A percentile compares a stretch with the other conserved stretches of the same genome.
These are phyloP conservation scores for Anethum foeniculum DNA, from an alignment of 140 eudicot species.

Conservation along the genomic window DNA sequence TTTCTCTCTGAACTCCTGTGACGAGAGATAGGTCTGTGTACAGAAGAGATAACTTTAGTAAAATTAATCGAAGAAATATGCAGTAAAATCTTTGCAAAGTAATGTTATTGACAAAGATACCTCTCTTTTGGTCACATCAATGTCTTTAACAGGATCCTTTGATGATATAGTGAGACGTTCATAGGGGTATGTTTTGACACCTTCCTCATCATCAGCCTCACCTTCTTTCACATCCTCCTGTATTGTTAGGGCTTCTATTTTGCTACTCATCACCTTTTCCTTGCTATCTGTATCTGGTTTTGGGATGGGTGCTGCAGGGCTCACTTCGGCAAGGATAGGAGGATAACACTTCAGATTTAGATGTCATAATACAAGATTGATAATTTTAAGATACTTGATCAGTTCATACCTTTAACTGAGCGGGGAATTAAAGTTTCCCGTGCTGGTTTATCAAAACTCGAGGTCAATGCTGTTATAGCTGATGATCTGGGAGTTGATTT, in stretches of 20 bases:
- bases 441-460: conserved; percentile 58
- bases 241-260: conserved; percentile 54
- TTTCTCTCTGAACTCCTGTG: conserved; percentile 84
- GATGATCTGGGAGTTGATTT: conserved; percentile 44
- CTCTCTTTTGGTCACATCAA: conserved; percentile 94
- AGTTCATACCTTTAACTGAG: conserved; percentile 51
- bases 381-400: background rate
- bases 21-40: conserved; percentile 80
- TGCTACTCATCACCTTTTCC: conserved; percentile 53
- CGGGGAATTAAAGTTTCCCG: conserved; percentile 64
- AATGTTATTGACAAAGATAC: conserved; percentile 22
- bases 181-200: conserved; percentile 65
- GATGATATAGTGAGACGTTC: conserved; percentile 72
- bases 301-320: conserved; percentile 41
- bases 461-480: conserved; percentile 56
- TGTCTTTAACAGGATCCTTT: conserved; percentile 63
- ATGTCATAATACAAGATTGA: background rate
- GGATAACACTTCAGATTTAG: conserved; percentile 15
- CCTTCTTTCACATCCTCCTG: conserved; percentile 83
- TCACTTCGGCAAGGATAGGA: conserved; percentile 37
- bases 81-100: background rate
- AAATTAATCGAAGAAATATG: background rate
- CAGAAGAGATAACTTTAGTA: conserved; percentile 4
- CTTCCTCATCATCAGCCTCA: conserved; percentile 93
- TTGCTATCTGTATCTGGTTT: conserved; percentile 41